A percentile compares a stretch with the other conserved stretches of the same genome.
phyloP scores from a whole-genome alignment of 1,284 basidiomycete genomes.

The Puccinia novopanici region DNA sequence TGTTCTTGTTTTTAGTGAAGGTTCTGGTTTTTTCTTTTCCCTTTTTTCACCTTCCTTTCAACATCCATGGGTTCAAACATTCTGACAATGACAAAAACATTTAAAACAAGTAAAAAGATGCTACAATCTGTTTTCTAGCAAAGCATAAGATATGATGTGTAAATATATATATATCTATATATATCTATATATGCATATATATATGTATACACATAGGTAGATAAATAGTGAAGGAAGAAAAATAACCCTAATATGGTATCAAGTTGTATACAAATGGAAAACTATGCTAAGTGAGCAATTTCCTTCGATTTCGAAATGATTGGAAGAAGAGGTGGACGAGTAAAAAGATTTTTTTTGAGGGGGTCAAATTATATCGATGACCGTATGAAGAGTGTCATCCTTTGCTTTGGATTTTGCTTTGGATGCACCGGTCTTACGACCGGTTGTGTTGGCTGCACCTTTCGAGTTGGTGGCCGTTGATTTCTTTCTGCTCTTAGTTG shows the following conservation, averaged over 20 bases:
- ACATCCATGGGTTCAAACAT: too few relatives aligned
- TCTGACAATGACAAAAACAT: background rate
- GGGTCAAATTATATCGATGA: too few relatives aligned
- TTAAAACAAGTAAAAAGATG: background rate
- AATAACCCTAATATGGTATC: slow-evolving; percentile 2
- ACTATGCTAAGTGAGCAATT: slow-evolving; percentile 25
- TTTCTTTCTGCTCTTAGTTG: slow-evolving; percentile 28
- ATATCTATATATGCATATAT: background rate
- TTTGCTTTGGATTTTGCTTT: slow-evolving; percentile 36
- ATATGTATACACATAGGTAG: background rate
- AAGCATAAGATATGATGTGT: slow-evolving; percentile 9
- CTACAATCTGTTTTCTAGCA: slow-evolving; percentile 18
- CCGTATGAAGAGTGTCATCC: background rate
- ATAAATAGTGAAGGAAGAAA: background rate
- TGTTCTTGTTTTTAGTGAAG: too few relatives aligned
- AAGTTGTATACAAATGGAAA: slow-evolving; percentile 27
- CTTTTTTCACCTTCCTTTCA: too few relatives aligned
- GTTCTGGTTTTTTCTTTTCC: too few relatives aligned
- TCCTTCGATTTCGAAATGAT: slow-evolving; percentile 19
- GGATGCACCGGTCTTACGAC: slow-evolving; percentile 18
- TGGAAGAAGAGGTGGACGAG: background rate
- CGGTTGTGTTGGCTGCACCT: slow-evolving; percentile 4
- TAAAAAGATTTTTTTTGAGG: background rate
- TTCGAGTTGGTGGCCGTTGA: background rate
- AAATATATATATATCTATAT: background rate